phyloP scores from a whole-genome alignment of 495 filamentous ascomycete genomes.

The Penicillium silybi region DNA sequence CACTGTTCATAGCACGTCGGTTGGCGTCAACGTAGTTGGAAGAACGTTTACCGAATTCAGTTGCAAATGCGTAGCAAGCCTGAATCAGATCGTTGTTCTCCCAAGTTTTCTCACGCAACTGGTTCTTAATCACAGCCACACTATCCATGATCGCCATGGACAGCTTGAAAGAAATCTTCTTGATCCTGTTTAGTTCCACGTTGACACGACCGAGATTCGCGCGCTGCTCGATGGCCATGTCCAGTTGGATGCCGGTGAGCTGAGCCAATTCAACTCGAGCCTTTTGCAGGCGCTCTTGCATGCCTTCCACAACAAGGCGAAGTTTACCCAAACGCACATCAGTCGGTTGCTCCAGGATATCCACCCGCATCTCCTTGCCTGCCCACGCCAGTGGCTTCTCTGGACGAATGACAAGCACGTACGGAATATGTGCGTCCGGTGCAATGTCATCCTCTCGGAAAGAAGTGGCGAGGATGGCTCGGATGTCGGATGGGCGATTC shows the following conservation, averaged over 20 bases:
- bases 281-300: conserved; percentile 69
- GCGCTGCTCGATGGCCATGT: conserved; percentile 84
- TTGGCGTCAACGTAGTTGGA: conserved; percentile 92
- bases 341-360: conserved; percentile 70
- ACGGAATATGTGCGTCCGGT: conserved; percentile 70
- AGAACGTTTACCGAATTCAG: conserved; percentile 94
- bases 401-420: conserved; percentile 79
- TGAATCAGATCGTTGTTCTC: conserved; percentile 96
- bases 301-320: conserved; percentile 86
- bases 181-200: conserved; percentile 86
- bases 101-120: conserved; percentile 64
- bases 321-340: conserved; percentile 85
- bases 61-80: conserved; percentile 98
- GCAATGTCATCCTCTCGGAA: conserved; percentile 67
- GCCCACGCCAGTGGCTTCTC: conserved; percentile 78
- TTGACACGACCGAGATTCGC: conserved; percentile 93
- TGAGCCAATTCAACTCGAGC: conserved; percentile 75
- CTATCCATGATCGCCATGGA: conserved; percentile 99
- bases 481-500: conserved; percentile 71
- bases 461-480: conserved; percentile 80
- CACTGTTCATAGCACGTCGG: conserved; percentile 89
- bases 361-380: conserved; percentile 66
- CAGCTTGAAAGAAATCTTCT: conserved; percentile 90
- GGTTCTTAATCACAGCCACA: conserved; percentile 83
- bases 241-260: conserved; percentile 71